Evolutionary conservation across 2,329 filamentous ascomycete species (phyloP).

Genomic region (Geosmithia putterillii): DNA sequence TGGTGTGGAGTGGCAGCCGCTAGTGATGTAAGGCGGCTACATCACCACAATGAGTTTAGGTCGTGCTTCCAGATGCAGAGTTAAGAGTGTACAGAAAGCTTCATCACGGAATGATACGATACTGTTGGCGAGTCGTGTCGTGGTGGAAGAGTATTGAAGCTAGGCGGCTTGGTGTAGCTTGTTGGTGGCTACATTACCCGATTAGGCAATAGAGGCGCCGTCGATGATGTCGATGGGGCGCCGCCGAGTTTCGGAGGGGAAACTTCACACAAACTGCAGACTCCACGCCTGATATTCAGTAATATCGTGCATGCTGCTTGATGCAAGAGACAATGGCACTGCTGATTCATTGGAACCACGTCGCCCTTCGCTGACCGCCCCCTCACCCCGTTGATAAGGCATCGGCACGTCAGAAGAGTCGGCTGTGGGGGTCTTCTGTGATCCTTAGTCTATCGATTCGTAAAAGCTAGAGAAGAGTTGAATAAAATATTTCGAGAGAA

Average conservation of each 20-base stretch:
- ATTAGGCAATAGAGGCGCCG: neutral
- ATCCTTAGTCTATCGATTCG: neutral
- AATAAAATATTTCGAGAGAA: neutral
- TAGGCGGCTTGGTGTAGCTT: neutral
- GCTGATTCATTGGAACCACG: neutral
- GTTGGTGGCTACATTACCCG: neutral
- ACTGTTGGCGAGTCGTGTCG: neutral
- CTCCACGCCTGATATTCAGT: neutral
- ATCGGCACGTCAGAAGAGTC: neutral
- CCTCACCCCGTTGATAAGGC: neutral
- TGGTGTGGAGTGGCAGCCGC: neutral
- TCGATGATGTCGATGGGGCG: neutral
- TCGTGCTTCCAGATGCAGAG: neutral
- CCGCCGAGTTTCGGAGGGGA: neutral
- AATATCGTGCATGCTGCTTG: neutral
- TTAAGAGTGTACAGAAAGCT: no score
- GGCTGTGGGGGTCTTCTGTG: neutral
- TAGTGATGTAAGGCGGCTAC: neutral
- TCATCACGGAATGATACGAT: no score
- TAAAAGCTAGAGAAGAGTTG: neutral
- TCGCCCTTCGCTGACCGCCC: neutral
- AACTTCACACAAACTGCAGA: neutral
- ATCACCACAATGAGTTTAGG: neutral
- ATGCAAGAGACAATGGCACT: neutral
- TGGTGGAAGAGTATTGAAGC: neutral